Evolutionary conservation across 116 monocot genomes (phyloP).

Genomic region (Dioscorea cayenensis): DNA sequence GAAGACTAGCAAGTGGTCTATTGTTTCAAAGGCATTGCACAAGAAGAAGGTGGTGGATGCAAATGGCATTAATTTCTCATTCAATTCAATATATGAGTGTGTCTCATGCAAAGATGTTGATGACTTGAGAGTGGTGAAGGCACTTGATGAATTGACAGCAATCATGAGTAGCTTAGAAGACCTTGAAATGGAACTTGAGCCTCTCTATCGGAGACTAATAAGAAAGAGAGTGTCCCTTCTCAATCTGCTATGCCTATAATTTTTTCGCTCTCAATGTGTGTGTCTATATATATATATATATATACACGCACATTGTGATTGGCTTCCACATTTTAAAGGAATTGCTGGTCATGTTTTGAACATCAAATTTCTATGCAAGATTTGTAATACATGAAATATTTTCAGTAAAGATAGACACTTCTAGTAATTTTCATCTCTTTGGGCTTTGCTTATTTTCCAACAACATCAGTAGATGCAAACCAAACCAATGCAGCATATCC

Average conservation of each 20-base stretch:
- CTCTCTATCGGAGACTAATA: conserved; percentile 12
- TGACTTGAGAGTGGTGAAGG: background rate
- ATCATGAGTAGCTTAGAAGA: conserved; percentile 1
- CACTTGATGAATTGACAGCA: conserved; percentile 1
- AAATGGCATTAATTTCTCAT: background rate
- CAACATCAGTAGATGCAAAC: too few species aligned
- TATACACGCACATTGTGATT: background rate
- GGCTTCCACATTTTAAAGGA: conserved; percentile 1
- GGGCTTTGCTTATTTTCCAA: too few species aligned
- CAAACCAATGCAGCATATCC: too few species aligned
- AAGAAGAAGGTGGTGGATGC: conserved; percentile 10
- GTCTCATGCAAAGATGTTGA: conserved; percentile 2
- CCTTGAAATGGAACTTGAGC: conserved; percentile 9
- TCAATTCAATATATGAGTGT: background rate
- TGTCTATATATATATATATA: too few species aligned
- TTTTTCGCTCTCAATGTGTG: background rate
- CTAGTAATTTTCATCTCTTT: too few species aligned
- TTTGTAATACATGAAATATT: background rate
- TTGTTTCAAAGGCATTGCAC: conserved; percentile 18
- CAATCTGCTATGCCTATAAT: conserved; percentile 7
- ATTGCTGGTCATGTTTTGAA: background rate
- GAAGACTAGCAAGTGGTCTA: conserved; percentile 18
- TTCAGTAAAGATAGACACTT: too few species aligned
- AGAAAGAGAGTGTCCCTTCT: conserved; percentile 23
- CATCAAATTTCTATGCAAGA: background rate